Evolutionary conservation across 345 rosid genomes (phyloP), one percentile per base, ranked within the genome.

Genomic region (Sonneratia caseolaris): DNA sequence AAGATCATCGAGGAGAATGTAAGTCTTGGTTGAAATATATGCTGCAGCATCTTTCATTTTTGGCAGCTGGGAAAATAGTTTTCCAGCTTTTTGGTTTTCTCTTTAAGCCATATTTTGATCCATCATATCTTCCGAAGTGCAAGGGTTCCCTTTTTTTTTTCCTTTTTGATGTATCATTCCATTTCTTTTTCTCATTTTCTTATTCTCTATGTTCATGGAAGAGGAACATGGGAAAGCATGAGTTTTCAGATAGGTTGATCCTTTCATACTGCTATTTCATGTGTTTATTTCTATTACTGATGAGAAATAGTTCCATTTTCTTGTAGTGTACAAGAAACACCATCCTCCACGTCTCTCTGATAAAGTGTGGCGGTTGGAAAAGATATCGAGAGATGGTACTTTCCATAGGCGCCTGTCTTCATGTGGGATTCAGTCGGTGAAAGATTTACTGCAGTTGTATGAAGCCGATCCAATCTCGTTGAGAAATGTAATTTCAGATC

Each of bases 1-100:
- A 81, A 75, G 87, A 84, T 43, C 83, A 74, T 32, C 81, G 87
- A 1, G 83, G 83, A 57, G 84, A 78, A 68, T 7, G 87, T 84
- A 75, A 71, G 82, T 67, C 12, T 62, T 32, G 35, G 38, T 21
- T 37, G 40, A 45, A 42, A 56, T 32, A 7, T 24, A 32, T 70
- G 43, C 35, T 18, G 24, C 32, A 13, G 0, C n/a, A 16, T 27
- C 3, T 64, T 43, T 8, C 14, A 16, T 64, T 21, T 53, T 24
- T 27, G 32, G 18, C 35, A 43, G 24, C 35, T 57, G 6, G n/a
- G 12, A 57, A 57, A 8, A 8, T 0, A 8, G 2, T 18, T n/a
- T 55, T 55, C 24, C 61, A 18, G 61, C 32, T 27, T 27, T 27
- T 27, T 27, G 32, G 32, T 27, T 27, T 27, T 27, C 32, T 27